Base-by-base conservation (phyloP, 345 rosid species). In the Zanthoxylum bungeanum region DNA sequence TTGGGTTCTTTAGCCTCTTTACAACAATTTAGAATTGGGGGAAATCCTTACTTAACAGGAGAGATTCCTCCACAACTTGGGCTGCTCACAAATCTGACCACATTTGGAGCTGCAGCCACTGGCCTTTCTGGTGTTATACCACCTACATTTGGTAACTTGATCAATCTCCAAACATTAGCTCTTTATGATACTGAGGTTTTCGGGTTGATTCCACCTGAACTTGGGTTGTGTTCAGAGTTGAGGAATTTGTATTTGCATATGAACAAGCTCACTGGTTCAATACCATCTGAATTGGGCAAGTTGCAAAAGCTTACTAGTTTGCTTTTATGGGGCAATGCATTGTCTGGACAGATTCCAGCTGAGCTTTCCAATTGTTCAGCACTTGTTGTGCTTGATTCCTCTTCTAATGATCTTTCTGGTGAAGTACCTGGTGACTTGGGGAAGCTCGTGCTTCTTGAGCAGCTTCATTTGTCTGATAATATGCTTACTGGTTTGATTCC, bases 401-500 rank as follows among this genome's bases (percentile, higher is more conserved):
- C 98, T 4, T 92, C 96, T 59, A 94, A 94, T 75, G 84, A 86
- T 71, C 79, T 94, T 30, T 78, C 93, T 14, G 96, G 98, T 28
- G 85, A 83, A 70, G 85, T 94, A 44, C 96, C 98, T 16, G 87
- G 87, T 34, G 98, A 90, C 76, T 51, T 92, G 62, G 98, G 97
- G 33, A 92, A 88, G 85, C 83, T 92, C 33, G 75, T 40, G 52
- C 80, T 79, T 68, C 86, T 94, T 51, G 98, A 94, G 81, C 98
- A 94, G 82, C 98, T 94, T 73, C 97, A 94, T 70, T 76, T 94
- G 85, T 94, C 98, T 16, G 98, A 94, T 85, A 94, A 94, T 72
- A 75, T 77, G 19, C 75, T 94, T 8, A 85, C 78, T 0, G 96
- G 97, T 60, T 75, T 66, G 60, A 92, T 94, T 76, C 98, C 98